A percentile compares a stretch with the other conserved stretches of the same genome.
Conservation (phyloP, 2,329 filamentous ascomycete species). For the Colletotrichum salicis region DNA sequence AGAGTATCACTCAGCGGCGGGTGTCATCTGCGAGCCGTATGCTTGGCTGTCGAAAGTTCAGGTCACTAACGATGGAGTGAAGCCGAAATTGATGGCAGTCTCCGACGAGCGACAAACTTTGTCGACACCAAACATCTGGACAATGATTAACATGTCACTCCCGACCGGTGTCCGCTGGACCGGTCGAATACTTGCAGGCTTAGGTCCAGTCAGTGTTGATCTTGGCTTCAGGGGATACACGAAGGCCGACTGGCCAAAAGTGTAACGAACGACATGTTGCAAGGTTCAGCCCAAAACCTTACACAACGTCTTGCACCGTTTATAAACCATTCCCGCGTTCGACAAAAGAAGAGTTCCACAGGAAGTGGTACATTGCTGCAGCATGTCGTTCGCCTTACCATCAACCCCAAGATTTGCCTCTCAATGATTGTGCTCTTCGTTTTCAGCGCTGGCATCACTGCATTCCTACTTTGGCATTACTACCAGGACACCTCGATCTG, state of each 20-base stretch:
- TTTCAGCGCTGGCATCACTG: not conserved
- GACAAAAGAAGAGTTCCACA: not conserved
- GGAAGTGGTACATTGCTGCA: not conserved
- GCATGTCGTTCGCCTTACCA: not conserved
- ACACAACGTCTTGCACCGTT: not conserved
- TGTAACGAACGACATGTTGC: not conserved
- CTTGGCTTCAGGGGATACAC: not conserved
- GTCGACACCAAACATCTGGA: not conserved
- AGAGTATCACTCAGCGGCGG: not conserved
- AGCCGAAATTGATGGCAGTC: not conserved
- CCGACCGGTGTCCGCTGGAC: not conserved
- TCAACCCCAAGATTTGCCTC: conserved; percentile 14
- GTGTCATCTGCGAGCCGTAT: conserved; percentile 12
- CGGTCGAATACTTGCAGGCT: not conserved
- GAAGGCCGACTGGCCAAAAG: not conserved
- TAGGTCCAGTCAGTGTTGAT: conserved; percentile 2
- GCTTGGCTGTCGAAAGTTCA: conserved; percentile 18
- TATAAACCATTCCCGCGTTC: conserved; percentile 4
- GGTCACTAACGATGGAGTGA: conserved; percentile 15
- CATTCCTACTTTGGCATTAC: not conserved
- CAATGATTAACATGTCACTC: not conserved
- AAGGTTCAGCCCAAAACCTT: conserved; percentile 9
- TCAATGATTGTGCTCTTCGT: conserved; percentile 8
- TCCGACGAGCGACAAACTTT: not conserved
- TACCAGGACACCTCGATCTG: not conserved